These are phyloP conservation scores for Uronychia binucleata DNA, from an alignment of 73 alveolate species.

Conservation along the genomic window DNA sequence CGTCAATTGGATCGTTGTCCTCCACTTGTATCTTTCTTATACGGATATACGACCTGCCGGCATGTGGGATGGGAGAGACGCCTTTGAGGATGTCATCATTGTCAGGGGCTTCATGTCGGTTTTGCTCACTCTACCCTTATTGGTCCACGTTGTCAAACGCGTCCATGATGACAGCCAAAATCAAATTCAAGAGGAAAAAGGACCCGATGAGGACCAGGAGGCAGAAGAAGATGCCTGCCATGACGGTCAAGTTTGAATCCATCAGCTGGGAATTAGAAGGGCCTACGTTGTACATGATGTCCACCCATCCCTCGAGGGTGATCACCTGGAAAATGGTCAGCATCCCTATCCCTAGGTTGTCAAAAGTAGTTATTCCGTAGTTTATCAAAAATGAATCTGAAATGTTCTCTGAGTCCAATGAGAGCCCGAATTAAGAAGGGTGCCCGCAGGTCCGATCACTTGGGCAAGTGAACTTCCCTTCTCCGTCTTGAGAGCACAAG, in stretches of 20 bases:
- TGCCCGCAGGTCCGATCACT: conserved; percentile 20
- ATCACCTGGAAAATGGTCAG: conserved; percentile 71
- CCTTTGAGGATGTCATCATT: not conserved
- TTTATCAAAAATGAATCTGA: conserved; percentile 10
- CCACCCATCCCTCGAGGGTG: conserved; percentile 80
- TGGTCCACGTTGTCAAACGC: not conserved
- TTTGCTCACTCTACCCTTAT: not conserved
- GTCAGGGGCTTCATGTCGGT: not conserved
- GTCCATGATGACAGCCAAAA: not conserved
- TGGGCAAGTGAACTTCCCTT: conserved; percentile 23
- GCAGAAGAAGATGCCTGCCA: conserved; percentile 15
- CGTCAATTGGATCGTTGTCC: not conserved
- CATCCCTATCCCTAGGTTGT: conserved; percentile 59
- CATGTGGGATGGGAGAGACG: not conserved
- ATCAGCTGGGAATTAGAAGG: conserved; percentile 10
- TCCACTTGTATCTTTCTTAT: not conserved
- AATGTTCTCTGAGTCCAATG: not conserved
- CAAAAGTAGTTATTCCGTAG: conserved; percentile 72
- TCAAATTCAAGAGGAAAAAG: not conserved
- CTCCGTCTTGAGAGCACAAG: conserved; percentile 13
- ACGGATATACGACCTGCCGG: not conserved
- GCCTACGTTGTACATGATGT: conserved; percentile 49
- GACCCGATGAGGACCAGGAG: not conserved
- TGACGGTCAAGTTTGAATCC: conserved; percentile 23
- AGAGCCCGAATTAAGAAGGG: not conserved